Evolutionary conservation across 2,329 filamentous ascomycete genomes (phyloP).

Genomic region (Akanthomyces uredinophilus): DNA sequence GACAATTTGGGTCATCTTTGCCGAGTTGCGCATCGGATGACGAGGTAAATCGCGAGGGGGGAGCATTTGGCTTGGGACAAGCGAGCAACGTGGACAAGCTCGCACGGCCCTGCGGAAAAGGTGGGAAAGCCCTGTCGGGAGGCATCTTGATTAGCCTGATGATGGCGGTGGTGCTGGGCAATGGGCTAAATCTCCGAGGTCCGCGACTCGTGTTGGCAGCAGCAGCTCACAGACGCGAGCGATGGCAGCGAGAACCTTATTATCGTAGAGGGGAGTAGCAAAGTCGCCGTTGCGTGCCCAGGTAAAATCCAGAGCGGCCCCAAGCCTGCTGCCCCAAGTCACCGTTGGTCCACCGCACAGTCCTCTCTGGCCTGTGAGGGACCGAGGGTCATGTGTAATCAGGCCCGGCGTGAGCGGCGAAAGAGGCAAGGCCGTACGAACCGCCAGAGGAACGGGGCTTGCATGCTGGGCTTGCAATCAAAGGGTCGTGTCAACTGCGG

Average conservation of each 20-base stretch:
- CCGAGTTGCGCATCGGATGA: too few relatives aligned
- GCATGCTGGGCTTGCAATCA: background rate
- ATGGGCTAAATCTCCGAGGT: background rate
- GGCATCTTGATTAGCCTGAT: background rate
- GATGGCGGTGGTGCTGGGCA: background rate
- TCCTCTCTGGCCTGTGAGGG: background rate
- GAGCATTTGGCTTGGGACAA: too few relatives aligned
- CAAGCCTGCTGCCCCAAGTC: background rate
- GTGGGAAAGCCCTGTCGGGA: background rate
- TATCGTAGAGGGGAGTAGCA: background rate
- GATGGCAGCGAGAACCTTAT: background rate
- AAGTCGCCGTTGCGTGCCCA: too few relatives aligned
- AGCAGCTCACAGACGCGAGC: background rate
- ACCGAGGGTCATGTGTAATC: background rate
- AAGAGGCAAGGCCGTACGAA: slow-evolving; percentile 12
- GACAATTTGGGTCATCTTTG: too few relatives aligned
- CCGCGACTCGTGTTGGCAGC: background rate
- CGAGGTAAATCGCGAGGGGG: too few relatives aligned
- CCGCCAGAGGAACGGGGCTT: background rate
- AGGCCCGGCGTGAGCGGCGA: background rate
- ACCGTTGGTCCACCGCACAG: background rate
- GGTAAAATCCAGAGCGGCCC: too few relatives aligned
- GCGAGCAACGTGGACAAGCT: background rate
- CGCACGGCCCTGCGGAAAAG: background rate
- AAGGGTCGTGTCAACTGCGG: background rate